A percentile compares a stretch with the other conserved stretches of the same genome.
phyloP scores from a whole-genome alignment of 257 asterid species.

The Phtheirospermum japonicum region DNA sequence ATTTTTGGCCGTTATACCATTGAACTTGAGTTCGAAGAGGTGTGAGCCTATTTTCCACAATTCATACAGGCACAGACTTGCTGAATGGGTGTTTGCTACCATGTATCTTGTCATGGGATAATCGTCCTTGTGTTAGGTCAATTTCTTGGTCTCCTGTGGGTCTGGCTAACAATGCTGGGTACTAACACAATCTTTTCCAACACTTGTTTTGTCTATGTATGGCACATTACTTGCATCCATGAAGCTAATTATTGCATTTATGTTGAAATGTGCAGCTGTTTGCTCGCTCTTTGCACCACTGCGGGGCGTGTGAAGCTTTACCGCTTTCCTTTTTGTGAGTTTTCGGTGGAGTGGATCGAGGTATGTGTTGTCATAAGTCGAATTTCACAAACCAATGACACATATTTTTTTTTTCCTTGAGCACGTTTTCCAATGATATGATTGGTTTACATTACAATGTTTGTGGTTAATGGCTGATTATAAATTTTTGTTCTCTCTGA shows the following conservation, averaged over 20 bases:
- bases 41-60: constrained; percentile 10
- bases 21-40: constrained; percentile 16
- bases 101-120: constrained; percentile 29
- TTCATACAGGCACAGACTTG: constrained; percentile 43
- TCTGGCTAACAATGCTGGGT: constrained; percentile 81
- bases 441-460: constrained; percentile 14
- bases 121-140: constrained; percentile 35
- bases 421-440: no score
- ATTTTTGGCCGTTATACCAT: not conserved
- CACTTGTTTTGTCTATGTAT: not conserved
- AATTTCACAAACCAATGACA: not conserved
- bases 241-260: constrained; percentile 20
- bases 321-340: constrained; percentile 74
- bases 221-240: constrained; percentile 5
- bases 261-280: constrained; percentile 49
- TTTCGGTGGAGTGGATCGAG: constrained; percentile 80
- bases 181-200: constrained; percentile 21
- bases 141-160: constrained; percentile 96
- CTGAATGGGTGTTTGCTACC: constrained; percentile 72
- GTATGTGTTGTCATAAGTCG: constrained; percentile 32
- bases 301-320: constrained; percentile 73
- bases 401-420: no score
- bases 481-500: constrained; percentile 9
- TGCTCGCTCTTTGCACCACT: constrained; percentile 89
- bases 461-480: constrained; percentile 5